Base-by-base conservation (phyloP, 2,329 filamentous ascomycete genomes). In the Botrytis hyacinthi region DNA sequence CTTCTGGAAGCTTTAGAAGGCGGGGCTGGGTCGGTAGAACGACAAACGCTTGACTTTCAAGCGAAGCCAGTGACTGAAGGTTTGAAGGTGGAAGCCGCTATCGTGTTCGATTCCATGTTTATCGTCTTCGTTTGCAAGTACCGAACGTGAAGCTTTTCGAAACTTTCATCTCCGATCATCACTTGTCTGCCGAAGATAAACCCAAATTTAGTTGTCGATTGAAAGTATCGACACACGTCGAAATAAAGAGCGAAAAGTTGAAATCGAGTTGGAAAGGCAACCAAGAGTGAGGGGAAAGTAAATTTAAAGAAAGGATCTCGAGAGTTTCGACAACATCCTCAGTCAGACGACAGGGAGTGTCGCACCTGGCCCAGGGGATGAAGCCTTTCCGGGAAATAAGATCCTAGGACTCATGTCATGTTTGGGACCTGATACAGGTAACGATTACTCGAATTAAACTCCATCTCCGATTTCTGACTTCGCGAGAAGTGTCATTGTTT, bases 1-100 rank as follows among this genome's bases (percentile, higher is more conserved):
- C 66, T 68, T 57, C 66, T 40, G 48, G 48, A 57, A 57, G 35
- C n/a, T 57, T 42, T n/a, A n/a, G 48, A 68, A 68, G 16, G 66
- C 66, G 66, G 35, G 48, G 35, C 35, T 68, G 10, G 35, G 26
- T 68, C 37, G 35, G 32, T 35, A 54, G 35, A 26, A 57, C 29
- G 10, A 20, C 35, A n/a, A n/a, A 22, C 66, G 54, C 46, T 37
- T 18, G 32, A 14, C 29, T 57, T 26, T 42, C 48, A 32, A 10
- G n/a, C 5, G 10, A 42, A 16, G 29, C 29, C 54, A n/a, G 9
- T 6, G 29, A 35, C 54, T 18, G 18, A 42, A 68, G 16, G n/a
- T 10, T 54, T 40, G 9, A 3, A 20, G 6, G 32, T 54, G 8
- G 46, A 54, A 40, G 48, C 18, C 14, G 26, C n/a, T 54, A 26